Conservation (phyloP, 1,139 yeast genomes). For the Yamadazyma taylorii region DNA sequence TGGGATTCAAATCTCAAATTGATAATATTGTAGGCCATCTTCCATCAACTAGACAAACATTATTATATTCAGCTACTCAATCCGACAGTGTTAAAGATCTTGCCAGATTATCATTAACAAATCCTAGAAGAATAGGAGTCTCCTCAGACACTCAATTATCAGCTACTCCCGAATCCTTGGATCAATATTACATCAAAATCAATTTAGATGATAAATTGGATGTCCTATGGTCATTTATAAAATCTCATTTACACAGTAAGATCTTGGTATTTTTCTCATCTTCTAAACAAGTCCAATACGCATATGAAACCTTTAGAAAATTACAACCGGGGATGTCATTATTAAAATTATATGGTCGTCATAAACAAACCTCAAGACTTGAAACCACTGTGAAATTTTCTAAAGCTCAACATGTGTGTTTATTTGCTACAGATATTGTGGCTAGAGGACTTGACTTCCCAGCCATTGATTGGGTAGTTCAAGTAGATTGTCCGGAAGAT, state of each 20-base stretch:
- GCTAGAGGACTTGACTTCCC: constrained; percentile 98
- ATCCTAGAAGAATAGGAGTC: constrained; percentile 74
- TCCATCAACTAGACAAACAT: constrained; percentile 84
- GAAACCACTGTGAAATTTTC: constrained; percentile 88
- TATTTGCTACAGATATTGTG: constrained; percentile 94
- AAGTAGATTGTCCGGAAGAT: constrained; percentile 95
- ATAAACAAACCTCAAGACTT: constrained; percentile 88
- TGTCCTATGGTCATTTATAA: constrained; percentile 83
- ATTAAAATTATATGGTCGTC: constrained; percentile 91
- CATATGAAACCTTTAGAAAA: constrained; percentile 86
- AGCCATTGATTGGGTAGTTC: constrained; percentile 95
- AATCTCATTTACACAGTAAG: constrained; percentile 82
- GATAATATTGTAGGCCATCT: constrained; percentile 83
- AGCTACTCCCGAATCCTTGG: constrained; percentile 79
- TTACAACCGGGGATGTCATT: constrained; percentile 95
- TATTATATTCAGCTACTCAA: constrained; percentile 91
- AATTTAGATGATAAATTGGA: constrained; percentile 81
- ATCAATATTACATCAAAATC: constrained; percentile 75
- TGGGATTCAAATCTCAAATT: constrained; percentile 90
- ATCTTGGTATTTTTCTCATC: constrained; percentile 88
- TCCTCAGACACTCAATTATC: constrained; percentile 50
- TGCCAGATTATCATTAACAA: constrained; percentile 82
- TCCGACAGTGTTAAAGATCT: constrained; percentile 83
- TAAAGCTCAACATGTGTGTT: constrained; percentile 81
- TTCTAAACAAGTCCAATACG: constrained; percentile 92